Base-by-base conservation (phyloP, 768 basidiomycete species). In the Royoungia palumana region DNA sequence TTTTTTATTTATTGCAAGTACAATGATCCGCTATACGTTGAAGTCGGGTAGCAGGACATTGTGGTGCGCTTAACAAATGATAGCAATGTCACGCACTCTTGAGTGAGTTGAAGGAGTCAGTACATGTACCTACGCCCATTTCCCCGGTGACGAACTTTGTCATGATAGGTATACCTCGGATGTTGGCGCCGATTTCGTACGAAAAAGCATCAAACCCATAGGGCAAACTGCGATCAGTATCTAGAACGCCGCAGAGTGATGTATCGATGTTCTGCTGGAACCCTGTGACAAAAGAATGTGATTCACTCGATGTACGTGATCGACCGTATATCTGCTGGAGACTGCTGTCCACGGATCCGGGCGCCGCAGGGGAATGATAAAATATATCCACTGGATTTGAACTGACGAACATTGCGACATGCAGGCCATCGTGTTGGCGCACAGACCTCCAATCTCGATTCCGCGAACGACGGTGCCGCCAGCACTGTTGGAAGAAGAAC, bases 1-100 rank as follows among this genome's bases (percentile, higher is more conserved):
- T 99, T 17, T 99, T 99, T 68, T 99, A n/a, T n/a, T n/a, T n/a
- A 98, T 76, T 97, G 95, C 83, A 99, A 99, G 69, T 98, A 99
- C 72, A 98, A 98, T 62, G 95, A 99, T 63, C 95, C 95, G 6
- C 73, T 95, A n/a, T 99, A 98, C 62, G 94, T 98, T 66, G 98
- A 99, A 69, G 82, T 97, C 44, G 96, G 97, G 69, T 98, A 99
- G 70, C 72, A 98, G 57, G 96, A 97, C 59, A 96, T 98, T 64
- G 98, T 99, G 96, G 89, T 97, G 44, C 78, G 92, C 47, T 72
- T 99, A 48, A 93, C 92, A 12, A 79, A 77, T 19, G 95, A 97
- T 53, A 84, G 80, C 68, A 99, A 97, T 58, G 90, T 95, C 1
- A 97, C 70, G 92, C 94, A 8, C 74, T 98, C 44, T 69, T 99